These are phyloP conservation scores for Lonicera japonica DNA, from an alignment of 129 eudicot genomes.

Conservation along the genomic window DNA sequence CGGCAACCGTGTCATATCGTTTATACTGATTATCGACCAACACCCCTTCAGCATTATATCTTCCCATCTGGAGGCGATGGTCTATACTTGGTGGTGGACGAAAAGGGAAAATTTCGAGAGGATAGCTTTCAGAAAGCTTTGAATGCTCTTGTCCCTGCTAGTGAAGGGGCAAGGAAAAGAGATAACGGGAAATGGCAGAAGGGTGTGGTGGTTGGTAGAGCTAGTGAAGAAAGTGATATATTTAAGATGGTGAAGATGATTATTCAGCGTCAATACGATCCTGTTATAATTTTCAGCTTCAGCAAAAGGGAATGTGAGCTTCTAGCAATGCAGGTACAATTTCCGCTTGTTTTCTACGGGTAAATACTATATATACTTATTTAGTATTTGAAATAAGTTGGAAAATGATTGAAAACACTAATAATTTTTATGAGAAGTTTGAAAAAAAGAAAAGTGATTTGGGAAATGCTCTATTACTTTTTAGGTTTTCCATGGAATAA, in stretches of 20 bases:
- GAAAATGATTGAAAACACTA: too few relatives aligned
- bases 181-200: constrained; percentile 84
- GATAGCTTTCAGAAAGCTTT: constrained; percentile 97
- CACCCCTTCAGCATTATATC: constrained; percentile 96
- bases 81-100: constrained; percentile 91
- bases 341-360: background rate
- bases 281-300: constrained; percentile 91
- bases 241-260: constrained; percentile 98
- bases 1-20: constrained; percentile 99
- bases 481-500: too few relatives aligned
- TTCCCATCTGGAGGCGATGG: constrained; percentile 98
- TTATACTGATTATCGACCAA: constrained; percentile 95
- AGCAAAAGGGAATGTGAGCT: constrained; percentile 98
- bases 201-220: constrained; percentile 68
- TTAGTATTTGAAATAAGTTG: too few relatives aligned
- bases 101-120: constrained; percentile 93
- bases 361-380: too few relatives aligned
- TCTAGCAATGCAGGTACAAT: constrained; percentile 93
- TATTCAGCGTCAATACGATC: constrained; percentile 93
- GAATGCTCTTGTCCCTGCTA: constrained; percentile 71
- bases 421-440: too few relatives aligned
- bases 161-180: constrained; percentile 51
- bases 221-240: constrained; percentile 95
- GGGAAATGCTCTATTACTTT: too few relatives aligned
- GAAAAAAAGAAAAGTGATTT: too few relatives aligned